These are phyloP conservation scores for Fusarium succisae DNA, from an alignment of 2,329 filamentous ascomycete species.

Conservation along the genomic window DNA sequence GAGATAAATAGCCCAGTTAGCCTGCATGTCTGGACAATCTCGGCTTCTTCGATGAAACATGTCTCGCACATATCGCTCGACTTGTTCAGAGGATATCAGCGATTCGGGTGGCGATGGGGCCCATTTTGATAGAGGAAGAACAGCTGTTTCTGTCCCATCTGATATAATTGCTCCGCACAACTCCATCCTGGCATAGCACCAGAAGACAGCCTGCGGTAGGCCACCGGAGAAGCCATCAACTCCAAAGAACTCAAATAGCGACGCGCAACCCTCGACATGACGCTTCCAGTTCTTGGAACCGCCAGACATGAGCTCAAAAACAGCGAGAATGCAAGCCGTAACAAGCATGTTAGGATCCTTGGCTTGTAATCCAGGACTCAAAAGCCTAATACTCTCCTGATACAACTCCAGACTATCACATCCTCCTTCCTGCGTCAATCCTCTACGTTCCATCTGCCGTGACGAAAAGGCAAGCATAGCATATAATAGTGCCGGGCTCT, in stretches of 20 bases:
- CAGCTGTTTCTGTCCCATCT: constrained; percentile 56
- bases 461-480: constrained; percentile 64
- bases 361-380: constrained; percentile 54
- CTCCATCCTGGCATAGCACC: constrained; percentile 68
- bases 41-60: constrained; percentile 44
- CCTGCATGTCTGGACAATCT: constrained; percentile 57
- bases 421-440: constrained; percentile 54
- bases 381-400: constrained; percentile 59
- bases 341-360: constrained; percentile 57
- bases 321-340: constrained; percentile 57
- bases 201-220: constrained; percentile 64
- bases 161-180: constrained; percentile 64
- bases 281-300: constrained; percentile 61
- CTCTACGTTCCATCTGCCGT: constrained; percentile 60
- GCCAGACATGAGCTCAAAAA: constrained; percentile 59
- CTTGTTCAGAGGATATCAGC: constrained; percentile 1
- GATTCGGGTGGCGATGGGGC: constrained; percentile 40
- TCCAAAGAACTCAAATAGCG: constrained; percentile 59
- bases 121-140: constrained; percentile 61
- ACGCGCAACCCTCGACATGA: constrained; percentile 65
- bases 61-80: constrained; percentile 24
- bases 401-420: constrained; percentile 63
- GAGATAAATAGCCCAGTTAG: constrained; percentile 64
- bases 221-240: constrained; percentile 57
- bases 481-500: constrained; percentile 56